A percentile compares a stretch with the other conserved stretches of the same genome.
These are phyloP conservation scores for Serendipita sp. DNA, from an alignment of 768 basidiomycete genomes.

Conservation along the genomic window DNA sequence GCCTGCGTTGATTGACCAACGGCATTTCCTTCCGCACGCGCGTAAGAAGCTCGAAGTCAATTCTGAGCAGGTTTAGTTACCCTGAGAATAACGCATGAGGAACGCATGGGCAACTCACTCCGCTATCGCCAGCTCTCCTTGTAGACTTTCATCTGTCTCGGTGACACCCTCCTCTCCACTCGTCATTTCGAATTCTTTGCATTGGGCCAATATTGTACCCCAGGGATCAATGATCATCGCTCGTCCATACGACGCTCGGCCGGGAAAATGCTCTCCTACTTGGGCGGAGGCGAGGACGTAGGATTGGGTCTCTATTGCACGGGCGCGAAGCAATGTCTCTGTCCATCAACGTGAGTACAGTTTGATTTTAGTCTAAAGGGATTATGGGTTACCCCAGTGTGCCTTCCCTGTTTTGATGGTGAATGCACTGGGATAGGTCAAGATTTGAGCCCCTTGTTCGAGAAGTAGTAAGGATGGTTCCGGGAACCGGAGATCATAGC, in stretches of 20 bases:
- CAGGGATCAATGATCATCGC: slow-evolving; percentile 14
- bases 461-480: slow-evolving; percentile 2
- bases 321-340: slow-evolving; percentile 10
- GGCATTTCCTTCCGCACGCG: slow-evolving; percentile 13
- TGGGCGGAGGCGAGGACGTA: slow-evolving; percentile 13
- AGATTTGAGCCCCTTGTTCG: slow-evolving; percentile 1
- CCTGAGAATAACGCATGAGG: not conserved
- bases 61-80: slow-evolving; percentile 3
- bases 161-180: not conserved
- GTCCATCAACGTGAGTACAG: not conserved
- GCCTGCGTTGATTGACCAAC: slow-evolving; percentile 6
- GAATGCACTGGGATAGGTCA: slow-evolving; percentile 13
- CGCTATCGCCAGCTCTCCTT: not conserved
- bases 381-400: slow-evolving; percentile 9
- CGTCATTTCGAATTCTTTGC: not conserved
- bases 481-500: slow-evolving; percentile 11
- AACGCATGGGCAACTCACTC: not conserved
- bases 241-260: slow-evolving; percentile 10
- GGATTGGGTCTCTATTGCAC: slow-evolving; percentile 14
- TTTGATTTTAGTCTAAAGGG: not conserved
- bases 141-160: not conserved
- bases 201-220: slow-evolving; percentile 11
- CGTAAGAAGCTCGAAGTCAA: slow-evolving; percentile 9
- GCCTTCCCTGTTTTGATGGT: slow-evolving; percentile 11
- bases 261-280: slow-evolving; percentile 12